These are phyloP conservation scores for sunflower (Helianthus annuus) DNA, from an alignment of 129 eudicot species.

Conservation along the genomic window DNA sequence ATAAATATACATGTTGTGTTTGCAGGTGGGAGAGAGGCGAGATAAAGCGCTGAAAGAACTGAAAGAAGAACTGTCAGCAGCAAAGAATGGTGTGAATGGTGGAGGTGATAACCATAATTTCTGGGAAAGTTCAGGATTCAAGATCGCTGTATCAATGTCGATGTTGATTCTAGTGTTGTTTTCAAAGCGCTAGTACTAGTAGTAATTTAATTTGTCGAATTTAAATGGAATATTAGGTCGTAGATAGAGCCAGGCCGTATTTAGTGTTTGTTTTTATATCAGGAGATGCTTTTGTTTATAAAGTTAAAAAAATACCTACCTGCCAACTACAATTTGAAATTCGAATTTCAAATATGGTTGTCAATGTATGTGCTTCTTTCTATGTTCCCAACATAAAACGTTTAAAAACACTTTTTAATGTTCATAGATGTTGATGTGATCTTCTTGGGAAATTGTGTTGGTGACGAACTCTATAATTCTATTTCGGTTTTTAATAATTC, in stretches of 20 bases:
- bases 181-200: slow-evolving; percentile 46
- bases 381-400: too few species aligned
- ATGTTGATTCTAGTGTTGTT: slow-evolving; percentile 78
- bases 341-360: too few species aligned
- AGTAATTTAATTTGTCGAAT: background rate
- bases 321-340: too few species aligned
- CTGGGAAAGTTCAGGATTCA: slow-evolving; percentile 84
- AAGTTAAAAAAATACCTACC: background rate
- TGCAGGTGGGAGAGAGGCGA: slow-evolving; percentile 84
- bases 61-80: slow-evolving; percentile 62
- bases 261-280: background rate
- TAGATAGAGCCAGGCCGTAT: slow-evolving; percentile 12
- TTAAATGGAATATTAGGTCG: slow-evolving; percentile 4
- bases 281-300: slow-evolving; percentile 20
- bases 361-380: too few species aligned
- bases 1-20: background rate
- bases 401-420: too few species aligned
- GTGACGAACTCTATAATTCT: too few species aligned
- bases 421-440: too few species aligned
- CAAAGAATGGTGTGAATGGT: slow-evolving; percentile 38
- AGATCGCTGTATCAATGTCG: slow-evolving; percentile 81
- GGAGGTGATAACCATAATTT: slow-evolving; percentile 49
- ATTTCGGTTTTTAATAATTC: too few species aligned
- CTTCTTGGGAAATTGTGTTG: too few species aligned
- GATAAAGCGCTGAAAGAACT: slow-evolving; percentile 81